Percentiles rank a stretch among this genome's conserved stretches.
These are phyloP conservation scores for Solanum sparsipilum DNA, from an alignment of 257 asterid species.

Conservation along the genomic window DNA sequence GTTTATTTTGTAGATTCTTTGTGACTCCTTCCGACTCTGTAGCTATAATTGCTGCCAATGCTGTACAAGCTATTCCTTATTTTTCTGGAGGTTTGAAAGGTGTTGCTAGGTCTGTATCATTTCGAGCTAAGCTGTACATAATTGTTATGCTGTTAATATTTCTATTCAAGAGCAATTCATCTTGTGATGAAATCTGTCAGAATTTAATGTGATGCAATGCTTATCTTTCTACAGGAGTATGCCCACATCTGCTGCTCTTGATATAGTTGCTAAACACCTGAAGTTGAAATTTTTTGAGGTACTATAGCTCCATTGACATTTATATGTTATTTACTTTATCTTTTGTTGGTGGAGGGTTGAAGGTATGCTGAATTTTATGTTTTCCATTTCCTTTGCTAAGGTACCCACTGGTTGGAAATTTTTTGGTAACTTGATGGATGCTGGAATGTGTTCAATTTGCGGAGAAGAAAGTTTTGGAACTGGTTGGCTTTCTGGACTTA, in stretches of 20 bases:
- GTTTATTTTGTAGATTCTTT: slow-evolving; percentile 48
- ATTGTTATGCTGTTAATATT: not conserved
- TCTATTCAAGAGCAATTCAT: not conserved
- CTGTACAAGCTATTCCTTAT: slow-evolving; percentile 87
- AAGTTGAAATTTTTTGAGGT: slow-evolving; percentile 95
- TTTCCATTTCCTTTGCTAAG: slow-evolving; percentile 23
- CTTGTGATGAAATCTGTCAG: not conserved
- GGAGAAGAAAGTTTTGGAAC: slow-evolving; percentile 99
- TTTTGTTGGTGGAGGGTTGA: not conserved
- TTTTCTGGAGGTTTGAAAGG: slow-evolving; percentile 94
- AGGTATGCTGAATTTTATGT: slow-evolving; percentile 7
- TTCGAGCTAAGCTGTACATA: not conserved
- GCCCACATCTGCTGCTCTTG: slow-evolving; percentile 99
- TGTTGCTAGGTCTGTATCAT: slow-evolving; percentile 70
- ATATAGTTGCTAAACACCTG: slow-evolving; percentile 82
- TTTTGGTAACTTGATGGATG: slow-evolving; percentile 98
- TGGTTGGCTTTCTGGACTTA: slow-evolving; percentile 31
- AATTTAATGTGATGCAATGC: not conserved
- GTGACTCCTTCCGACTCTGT: slow-evolving; percentile 99
- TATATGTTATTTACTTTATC: not conserved
- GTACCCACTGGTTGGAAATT: slow-evolving; percentile 99
- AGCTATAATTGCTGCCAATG: slow-evolving; percentile 95
- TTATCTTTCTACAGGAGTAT: slow-evolving; percentile 68
- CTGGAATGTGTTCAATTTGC: slow-evolving; percentile 96
- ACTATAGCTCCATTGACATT: not conserved